Evolutionary conservation across 768 basidiomycete species (phyloP), one percentile per base, ranked within the genome.

Genomic region (Pleurotus giganteus): DNA sequence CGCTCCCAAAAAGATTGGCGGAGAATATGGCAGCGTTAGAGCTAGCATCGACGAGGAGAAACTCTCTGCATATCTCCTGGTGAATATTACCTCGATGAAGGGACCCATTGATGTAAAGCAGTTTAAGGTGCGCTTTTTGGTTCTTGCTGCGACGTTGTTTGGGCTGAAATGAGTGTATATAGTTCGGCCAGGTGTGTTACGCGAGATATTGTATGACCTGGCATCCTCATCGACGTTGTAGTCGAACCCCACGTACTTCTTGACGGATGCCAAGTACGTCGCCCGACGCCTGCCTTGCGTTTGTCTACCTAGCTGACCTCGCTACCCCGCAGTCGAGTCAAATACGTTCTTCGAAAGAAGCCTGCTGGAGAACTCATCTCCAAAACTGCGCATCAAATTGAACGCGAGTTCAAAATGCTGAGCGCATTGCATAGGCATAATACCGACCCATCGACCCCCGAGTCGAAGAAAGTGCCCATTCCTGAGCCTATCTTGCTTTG

Each of bases 191-290:
- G 84, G 93, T 92, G 69, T 64, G 76, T 55, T n/a, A 47, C 13
- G 28, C 36, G 19, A 31, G n/a, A 44, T 24, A 34, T 31, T 51
- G 21, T 31, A 28, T 6, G 21, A n/a, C 17, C 29, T 8, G 27
- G 41, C 26, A 12, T 42, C 41, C 42, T 58, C 28, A 60, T 53
- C 34, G 13, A 45, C 37, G 27, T 31, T 13, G 23, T 67, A 94
- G 91, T 94, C 93, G 6, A 99, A 99, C 65, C 96, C 96, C 0
- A 98, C 96, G 0, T 99, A 98, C 69, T 90, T 98, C 71, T 70
- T 99, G 46, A 90, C 84, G 4, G 91, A 92, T 71, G 76, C 82
- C 15, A 80, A 71, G 88, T 88, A 69, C 26, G 83, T 71, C 15
- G 42, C 17, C 17, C 4, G 26, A 21, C 32, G 44, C 26, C 54